Base-by-base conservation (phyloP, 805 yeast genomes). In the Crinitomyces ghanaensis region DNA sequence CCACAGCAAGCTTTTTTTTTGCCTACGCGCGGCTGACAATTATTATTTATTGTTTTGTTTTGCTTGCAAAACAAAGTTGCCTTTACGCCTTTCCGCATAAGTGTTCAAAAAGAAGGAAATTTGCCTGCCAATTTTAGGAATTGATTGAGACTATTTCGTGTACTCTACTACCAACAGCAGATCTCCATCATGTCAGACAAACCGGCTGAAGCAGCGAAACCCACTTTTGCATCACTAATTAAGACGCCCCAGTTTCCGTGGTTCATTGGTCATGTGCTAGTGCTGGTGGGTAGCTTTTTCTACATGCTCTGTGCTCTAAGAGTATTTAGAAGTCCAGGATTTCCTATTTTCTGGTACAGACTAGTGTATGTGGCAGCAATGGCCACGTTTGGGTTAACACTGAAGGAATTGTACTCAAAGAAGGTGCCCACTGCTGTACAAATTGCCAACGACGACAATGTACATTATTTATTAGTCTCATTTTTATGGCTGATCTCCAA, bases 331-430 rank as follows among this genome's bases (percentile, higher is more conserved):
- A 38, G 44, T 33, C 44, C 50, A 9, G 33, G 50, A n/a, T 50
- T 65, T 42, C 63, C 65, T 30, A 34, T 45, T 8, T 41, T 60
- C 35, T 66, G 77, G 61, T 82, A 82, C 60, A 65, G 70, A 32
- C 45, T 68, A 35, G 66, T 78, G 2, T 74, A 73, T 40, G 26
- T 77, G 6, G 79, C 85, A 6, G 77, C 78, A 6, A 51, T 80
- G 25, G 70, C 67, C 42, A 74, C 93, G 15, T 84, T 83, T 53
- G 82, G 82, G 17, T 71, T 86, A 40, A 79, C 84, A 38, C 56
- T 79, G 19, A 74, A 63, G 53, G 86, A 85, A 56, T 65, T 70
- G 31, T 63, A 62, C 46, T 44, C 48, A 37, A 37, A 36, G 28
- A 34, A 32, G 36, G 35, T 40, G 51, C 31, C 42, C 42, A 23